Conservation (phyloP, 1,284 basidiomycete genomes). For the Takashimella tepidaria region DNA sequence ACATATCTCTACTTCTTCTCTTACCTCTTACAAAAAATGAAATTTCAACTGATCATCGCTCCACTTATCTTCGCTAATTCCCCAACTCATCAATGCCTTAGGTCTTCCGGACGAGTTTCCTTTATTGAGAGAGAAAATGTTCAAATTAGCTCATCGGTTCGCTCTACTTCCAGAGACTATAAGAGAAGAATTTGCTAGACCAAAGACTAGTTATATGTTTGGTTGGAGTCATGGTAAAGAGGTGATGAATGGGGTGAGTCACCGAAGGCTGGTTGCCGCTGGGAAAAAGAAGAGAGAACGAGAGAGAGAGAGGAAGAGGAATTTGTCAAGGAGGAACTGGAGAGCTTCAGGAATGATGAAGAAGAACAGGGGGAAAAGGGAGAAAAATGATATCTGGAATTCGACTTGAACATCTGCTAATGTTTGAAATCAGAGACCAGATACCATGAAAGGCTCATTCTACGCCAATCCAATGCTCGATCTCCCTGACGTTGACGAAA, state of each 20-base stretch:
- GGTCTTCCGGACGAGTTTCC: conserved; percentile 68
- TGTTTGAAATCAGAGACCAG: conserved; percentile 43
- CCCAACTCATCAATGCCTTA: background rate
- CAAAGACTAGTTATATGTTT: conserved; percentile 52
- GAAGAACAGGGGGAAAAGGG: too few species aligned
- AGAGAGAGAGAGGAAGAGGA: too few species aligned
- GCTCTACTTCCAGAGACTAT: conserved; percentile 60
- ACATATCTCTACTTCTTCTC: too few species aligned
- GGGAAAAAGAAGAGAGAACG: too few species aligned
- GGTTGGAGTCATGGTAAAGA: conserved; percentile 95
- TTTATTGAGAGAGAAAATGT: conserved; percentile 60
- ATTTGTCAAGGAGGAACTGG: too few species aligned
- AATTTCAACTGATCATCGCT: too few species aligned
- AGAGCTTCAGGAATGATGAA: too few species aligned
- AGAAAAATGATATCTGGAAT: background rate
- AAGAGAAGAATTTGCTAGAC: conserved; percentile 61
- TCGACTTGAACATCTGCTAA: background rate
- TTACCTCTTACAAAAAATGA: too few species aligned
- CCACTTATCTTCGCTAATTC: background rate
- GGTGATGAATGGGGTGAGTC: conserved; percentile 82
- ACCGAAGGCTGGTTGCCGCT: too few species aligned
- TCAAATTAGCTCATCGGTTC: conserved; percentile 68
- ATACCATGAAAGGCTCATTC: conserved; percentile 80
- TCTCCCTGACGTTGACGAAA: conserved; percentile 55
- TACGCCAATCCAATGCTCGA: conserved; percentile 83